Percentiles rank a stretch among this genome's conserved stretches.
These are phyloP conservation scores for Sporodiniella umbellata DNA, from an alignment of 371 early-diverging fungal species.

Conservation along the genomic window DNA sequence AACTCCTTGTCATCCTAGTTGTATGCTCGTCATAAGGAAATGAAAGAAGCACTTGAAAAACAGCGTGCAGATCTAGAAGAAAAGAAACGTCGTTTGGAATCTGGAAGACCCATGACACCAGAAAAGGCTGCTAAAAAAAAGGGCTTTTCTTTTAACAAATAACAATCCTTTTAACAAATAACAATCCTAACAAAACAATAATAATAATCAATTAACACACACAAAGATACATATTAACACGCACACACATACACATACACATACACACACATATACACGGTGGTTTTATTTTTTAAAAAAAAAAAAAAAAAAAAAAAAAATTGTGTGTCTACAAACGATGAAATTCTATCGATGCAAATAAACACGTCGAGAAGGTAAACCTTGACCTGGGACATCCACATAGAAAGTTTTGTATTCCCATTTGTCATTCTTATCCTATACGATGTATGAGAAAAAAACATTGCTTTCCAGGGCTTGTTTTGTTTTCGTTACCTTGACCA, in stretches of 20 bases:
- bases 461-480: not conserved
- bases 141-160: conserved; percentile 72
- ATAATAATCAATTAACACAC: no score
- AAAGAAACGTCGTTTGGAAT: conserved; percentile 86
- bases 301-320: no score
- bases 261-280: no score
- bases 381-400: conserved; percentile 51
- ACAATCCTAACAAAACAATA: no score
- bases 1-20: conserved; percentile 44
- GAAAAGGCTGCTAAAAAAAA: conserved; percentile 81
- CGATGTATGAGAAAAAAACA: not conserved
- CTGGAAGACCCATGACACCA: conserved; percentile 81
- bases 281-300: no score
- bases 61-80: conserved; percentile 92
- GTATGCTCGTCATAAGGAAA: conserved; percentile 93
- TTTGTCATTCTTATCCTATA: conserved; percentile 32
- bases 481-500: conserved; percentile 42
- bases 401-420: conserved; percentile 51
- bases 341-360: conserved; percentile 9
- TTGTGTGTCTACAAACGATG: no score
- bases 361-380: conserved; percentile 21
- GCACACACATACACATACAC: no score
- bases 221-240: no score
- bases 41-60: conserved; percentile 95
- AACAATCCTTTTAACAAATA: conserved; percentile 13